A percentile compares a stretch with the other conserved stretches of the same genome.
Conservation (phyloP, 306 rosid genomes). For the Quercus suber region DNA sequence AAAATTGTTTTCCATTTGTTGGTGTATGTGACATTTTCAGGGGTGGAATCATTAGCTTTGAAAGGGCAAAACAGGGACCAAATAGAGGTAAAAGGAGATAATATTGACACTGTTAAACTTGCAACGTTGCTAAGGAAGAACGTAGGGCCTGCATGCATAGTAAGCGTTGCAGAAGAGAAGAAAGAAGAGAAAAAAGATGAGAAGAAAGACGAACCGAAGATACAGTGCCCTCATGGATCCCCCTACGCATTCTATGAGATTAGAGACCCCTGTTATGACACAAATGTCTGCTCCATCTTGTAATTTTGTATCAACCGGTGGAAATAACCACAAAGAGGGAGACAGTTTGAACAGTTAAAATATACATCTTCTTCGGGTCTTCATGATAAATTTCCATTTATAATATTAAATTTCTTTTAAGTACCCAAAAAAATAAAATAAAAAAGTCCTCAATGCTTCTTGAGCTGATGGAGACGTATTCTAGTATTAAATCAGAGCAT, state of each 20-base stretch:
- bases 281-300: conserved; percentile 12
- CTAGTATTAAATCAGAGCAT: too few species aligned
- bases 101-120: conserved; percentile 28
- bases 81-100: conserved; percentile 31
- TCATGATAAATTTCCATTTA: too few species aligned
- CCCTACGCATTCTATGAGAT: too few species aligned
- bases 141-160: conserved; percentile 23
- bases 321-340: not conserved
- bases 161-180: conserved; percentile 22
- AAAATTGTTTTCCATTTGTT: not conserved
- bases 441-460: too few species aligned
- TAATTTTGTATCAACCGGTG: not conserved
- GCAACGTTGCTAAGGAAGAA: conserved; percentile 21
- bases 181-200: not conserved
- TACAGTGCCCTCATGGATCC: not conserved
- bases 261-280: not conserved
- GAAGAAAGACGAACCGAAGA: too few species aligned
- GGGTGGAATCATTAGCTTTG: conserved; percentile 18
- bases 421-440: too few species aligned
- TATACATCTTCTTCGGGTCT: too few species aligned
- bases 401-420: too few species aligned
- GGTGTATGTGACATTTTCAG: not conserved
- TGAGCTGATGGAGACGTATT: too few species aligned
- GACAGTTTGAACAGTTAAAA: not conserved
- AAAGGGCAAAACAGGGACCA: conserved; percentile 16